Base-by-base conservation (phyloP, 1,284 basidiomycete species). In the Hypsizygus ulmarius region DNA sequence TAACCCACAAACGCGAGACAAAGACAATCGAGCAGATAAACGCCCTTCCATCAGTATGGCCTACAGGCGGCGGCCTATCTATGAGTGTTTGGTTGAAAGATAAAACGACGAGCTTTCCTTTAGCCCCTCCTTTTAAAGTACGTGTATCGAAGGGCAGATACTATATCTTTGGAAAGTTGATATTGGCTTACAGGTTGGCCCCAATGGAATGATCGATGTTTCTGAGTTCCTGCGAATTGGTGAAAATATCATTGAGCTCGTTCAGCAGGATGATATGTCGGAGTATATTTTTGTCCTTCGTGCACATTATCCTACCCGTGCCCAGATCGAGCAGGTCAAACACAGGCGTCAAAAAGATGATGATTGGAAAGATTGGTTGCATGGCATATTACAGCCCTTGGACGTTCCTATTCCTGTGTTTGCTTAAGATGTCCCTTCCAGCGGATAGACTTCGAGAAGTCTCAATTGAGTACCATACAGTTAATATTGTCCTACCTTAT, bases 121-220 rank as follows among this genome's bases (percentile, higher is more conserved):
- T 73, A 21, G 65, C 70, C 9, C 71, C 72, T 37, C 73, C 73
- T 16, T 59, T 71, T 18, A 40, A 57, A 35, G 72, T 73, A 58
- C 21, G 21, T 45, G 59, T 46, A 15, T 5, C 27, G 28, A 14
- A 9, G 29, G 16, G 32, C 15, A 39, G 6, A 45, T 18, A 35
- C 19, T 43, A 12, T 16, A 11, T 15, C 27, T 39, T 34, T 11
- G 39, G 19, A 6, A 25, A 16, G 12, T 33, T 55, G 14, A 42
- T 33, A n/a, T 37, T 6, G 11, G 21, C 51, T 35, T 46, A 30
- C 52, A 75, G 73, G 50, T 66, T 25, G 69, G 65, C 10, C 59
- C 66, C 10, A 66, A 75, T 43, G 66, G 64, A 37, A 55, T 73
- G n/a, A 63, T 75, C 18, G 74, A 77, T 49, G 38, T 75, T 3